Evolutionary conservation across 164 flowering plant species (phyloP).

Genomic region (Magnolia kwangsiensis): DNA sequence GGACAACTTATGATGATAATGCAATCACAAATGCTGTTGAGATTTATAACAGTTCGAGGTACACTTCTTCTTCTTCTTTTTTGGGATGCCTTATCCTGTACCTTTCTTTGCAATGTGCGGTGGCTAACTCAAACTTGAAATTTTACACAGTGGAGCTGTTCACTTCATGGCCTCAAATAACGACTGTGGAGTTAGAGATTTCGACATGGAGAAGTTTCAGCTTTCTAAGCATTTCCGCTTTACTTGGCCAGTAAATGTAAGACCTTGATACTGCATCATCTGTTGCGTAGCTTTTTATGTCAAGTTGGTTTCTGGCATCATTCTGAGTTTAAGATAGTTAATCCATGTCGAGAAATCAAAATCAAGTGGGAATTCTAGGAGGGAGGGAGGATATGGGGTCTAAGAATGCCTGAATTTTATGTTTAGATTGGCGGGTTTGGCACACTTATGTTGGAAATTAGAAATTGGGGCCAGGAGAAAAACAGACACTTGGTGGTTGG

Average conservation of each 20-base stretch:
- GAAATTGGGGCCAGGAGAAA: too few relatives aligned
- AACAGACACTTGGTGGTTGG: too few relatives aligned
- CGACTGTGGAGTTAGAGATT: constrained; percentile 81
- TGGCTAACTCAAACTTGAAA: constrained; percentile 4
- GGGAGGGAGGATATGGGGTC: too few relatives aligned
- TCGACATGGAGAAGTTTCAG: constrained; percentile 77
- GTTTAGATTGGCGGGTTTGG: too few relatives aligned
- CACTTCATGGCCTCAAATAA: constrained; percentile 82
- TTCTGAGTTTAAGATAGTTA: background rate
- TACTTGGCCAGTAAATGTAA: constrained; percentile 91
- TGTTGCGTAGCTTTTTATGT: background rate
- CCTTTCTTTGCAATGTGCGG: background rate
- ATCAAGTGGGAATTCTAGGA: background rate
- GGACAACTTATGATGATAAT: constrained; percentile 89
- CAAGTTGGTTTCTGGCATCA: background rate
- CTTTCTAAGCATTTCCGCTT: constrained; percentile 57
- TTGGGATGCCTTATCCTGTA: background rate
- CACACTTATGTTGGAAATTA: too few relatives aligned
- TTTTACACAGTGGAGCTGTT: constrained; percentile 65
- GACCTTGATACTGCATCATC: constrained; percentile 8
- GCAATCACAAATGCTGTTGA: constrained; percentile 97
- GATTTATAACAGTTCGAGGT: constrained; percentile 68
- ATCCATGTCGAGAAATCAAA: background rate
- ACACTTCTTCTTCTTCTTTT: background rate
- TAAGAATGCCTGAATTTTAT: too few relatives aligned